Evolutionary conservation across 2,329 filamentous ascomycete species (phyloP), one percentile per base, ranked within the genome.

Genomic region (Blumeria hordei): DNA sequence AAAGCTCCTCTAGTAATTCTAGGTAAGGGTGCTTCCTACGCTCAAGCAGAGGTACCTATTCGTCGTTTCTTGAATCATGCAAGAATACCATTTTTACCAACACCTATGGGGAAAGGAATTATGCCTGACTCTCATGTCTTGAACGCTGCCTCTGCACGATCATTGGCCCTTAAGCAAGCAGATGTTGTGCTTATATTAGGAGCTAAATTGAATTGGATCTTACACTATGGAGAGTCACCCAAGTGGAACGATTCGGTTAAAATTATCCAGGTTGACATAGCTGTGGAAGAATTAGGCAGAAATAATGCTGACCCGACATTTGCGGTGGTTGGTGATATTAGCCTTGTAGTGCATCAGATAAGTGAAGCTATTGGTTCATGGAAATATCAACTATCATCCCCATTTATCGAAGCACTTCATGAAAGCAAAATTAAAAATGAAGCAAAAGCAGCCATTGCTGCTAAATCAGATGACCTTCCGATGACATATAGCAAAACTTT

Each of bases 21-120:
- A 55, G 75, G 75, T 0, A 78, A 78, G 59, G 74, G 74, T 3
- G 72, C 73, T 5, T 73, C 74, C 16, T 77, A 76, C 63, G 70
- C 72, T 33, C 68, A 69, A 52, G 71, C 74, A 3, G 74, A 77
- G 58, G 37, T 57, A 1, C 60, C 63, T 1, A 71, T 77, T 54
- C 65, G 69, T 32, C 58, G 64, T 11, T 63, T 77, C 33, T 67
- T 77, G 28, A 64, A 74, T 49, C 61, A 64, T 59, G 72, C 72
- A 9, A 65, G 69, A 32, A 67, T 78, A 10, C 74, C 74, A 0
- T 78, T 78, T 61, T 65, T 78, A 6, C 74, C 74, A 0, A 76
- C 74, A 0, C 75, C 75, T 0, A 78, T 77, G 73, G 75, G 74
- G 4, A 78, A 78, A 61, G 75, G 75, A 21, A 69, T 78, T 6